phyloP scores from a whole-genome alignment of 345 rosid species.

The Rhodomyrtus tomentosa region DNA sequence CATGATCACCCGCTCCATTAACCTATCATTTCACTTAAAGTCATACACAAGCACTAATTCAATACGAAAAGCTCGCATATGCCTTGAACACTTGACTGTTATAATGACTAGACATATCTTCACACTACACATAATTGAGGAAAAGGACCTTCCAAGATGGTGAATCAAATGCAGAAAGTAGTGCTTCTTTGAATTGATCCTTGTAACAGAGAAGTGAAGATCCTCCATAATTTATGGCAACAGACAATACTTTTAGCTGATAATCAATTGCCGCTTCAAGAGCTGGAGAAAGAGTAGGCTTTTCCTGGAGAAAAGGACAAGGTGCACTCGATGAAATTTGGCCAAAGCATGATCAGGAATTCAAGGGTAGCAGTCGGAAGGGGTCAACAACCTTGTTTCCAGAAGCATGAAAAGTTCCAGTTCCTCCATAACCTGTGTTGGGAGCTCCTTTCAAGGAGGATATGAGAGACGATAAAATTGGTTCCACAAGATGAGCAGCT shows the following conservation, averaged over 20 bases:
- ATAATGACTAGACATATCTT: neutral
- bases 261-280: conserved; percentile 92
- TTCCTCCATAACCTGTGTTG: conserved; percentile 84
- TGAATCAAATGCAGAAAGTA: conserved; percentile 72
- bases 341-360: neutral
- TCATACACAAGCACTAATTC: neutral
- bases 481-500: conserved; percentile 72
- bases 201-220: conserved; percentile 64
- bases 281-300: conserved; percentile 81
- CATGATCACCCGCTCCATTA: conserved; percentile 91
- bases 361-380: conserved; percentile 8
- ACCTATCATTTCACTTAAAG: conserved; percentile 39
- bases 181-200: conserved; percentile 69
- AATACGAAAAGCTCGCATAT: neutral
- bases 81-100: neutral
- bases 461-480: conserved; percentile 61
- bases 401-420: conserved; percentile 31
- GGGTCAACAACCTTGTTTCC: conserved; percentile 52
- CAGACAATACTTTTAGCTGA: conserved; percentile 81
- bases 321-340: conserved; percentile 3
- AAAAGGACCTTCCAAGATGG: conserved; percentile 90
- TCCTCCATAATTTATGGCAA: conserved; percentile 85
- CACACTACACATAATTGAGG: neutral
- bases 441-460: conserved; percentile 89
- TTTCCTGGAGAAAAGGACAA: conserved; percentile 29